phyloP scores from a whole-genome alignment of 345 rosid species.

The Viola odorata region DNA sequence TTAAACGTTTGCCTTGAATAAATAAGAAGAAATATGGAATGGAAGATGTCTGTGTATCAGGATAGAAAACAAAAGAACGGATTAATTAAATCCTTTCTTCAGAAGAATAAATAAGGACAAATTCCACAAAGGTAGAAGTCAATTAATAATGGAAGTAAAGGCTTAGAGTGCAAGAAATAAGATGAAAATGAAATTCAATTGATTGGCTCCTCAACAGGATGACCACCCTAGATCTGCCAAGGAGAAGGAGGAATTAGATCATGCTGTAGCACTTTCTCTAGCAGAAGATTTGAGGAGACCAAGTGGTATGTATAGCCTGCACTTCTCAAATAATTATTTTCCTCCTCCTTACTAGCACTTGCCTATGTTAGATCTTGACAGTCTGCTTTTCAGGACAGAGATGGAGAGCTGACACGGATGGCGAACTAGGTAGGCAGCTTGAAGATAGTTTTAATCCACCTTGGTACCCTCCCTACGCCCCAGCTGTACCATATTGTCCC shows the following conservation, averaged over 20 bases:
- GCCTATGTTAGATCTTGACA: neutral
- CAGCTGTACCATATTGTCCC: constrained; percentile 35
- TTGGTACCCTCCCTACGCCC: constrained; percentile 46
- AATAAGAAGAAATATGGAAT: no score
- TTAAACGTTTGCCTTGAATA: no score
- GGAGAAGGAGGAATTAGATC: constrained; percentile 68
- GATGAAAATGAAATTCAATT: neutral
- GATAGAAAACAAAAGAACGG: no score
- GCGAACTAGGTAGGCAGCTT: constrained; percentile 41
- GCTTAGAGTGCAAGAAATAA: neutral
- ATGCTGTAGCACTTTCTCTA: constrained; percentile 54
- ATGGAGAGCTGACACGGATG: constrained; percentile 40
- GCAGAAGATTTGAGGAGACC: constrained; percentile 57
- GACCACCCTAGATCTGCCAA: constrained; percentile 48
- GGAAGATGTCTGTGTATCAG: no score
- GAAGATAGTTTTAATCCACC: constrained; percentile 39
- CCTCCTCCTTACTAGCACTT: neutral
- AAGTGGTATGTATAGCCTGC: constrained; percentile 31
- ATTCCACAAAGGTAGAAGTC: no score
- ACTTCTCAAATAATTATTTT: neutral
- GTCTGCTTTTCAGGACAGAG: constrained; percentile 39
- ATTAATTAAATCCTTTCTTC: no score
- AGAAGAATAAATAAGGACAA: no score
- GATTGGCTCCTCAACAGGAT: constrained; percentile 35
- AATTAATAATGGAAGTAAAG: no score